These are phyloP conservation scores for Suillus occidentalis DNA, from an alignment of 768 basidiomycete species.

Conservation along the genomic window DNA sequence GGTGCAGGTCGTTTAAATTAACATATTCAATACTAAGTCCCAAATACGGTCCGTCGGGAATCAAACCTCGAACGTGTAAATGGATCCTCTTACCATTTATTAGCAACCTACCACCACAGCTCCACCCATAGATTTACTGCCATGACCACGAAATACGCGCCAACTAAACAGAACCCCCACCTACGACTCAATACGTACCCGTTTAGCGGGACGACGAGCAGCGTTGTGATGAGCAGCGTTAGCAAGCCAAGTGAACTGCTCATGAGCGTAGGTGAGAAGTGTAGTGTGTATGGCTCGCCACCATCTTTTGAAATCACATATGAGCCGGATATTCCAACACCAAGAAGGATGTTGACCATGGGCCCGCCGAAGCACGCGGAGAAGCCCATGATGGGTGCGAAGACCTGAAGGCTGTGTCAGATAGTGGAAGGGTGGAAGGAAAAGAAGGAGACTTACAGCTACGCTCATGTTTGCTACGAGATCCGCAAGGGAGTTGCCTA, in stretches of 20 bases:
- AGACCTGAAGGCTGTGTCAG: conserved; percentile 46
- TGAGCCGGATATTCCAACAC: conserved; percentile 89
- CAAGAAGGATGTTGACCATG: conserved; percentile 89
- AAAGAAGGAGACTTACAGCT: conserved; percentile 53
- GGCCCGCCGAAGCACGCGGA: conserved; percentile 94
- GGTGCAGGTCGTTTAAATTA: neutral
- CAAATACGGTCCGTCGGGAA: neutral
- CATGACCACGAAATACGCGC: conserved; percentile 77
- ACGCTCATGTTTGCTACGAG: conserved; percentile 97
- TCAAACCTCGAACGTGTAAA: neutral
- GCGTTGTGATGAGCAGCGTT: conserved; percentile 66
- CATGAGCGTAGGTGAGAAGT: conserved; percentile 81
- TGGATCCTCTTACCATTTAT: neutral
- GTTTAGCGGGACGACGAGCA: conserved; percentile 84
- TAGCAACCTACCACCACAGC: conserved; percentile 34
- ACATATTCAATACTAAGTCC: neutral
- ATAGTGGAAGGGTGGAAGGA: neutral
- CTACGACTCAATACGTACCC: conserved; percentile 73
- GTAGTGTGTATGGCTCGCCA: conserved; percentile 61
- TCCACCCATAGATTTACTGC: conserved; percentile 78
- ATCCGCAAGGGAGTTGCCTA: conserved; percentile 96
- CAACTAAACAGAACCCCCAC: conserved; percentile 83
- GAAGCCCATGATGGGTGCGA: conserved; percentile 93
- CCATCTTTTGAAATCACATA: conserved; percentile 70
- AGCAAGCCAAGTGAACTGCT: conserved; percentile 86